phyloP scores from a whole-genome alignment of 2,329 filamentous ascomycete species.

The Ascochyta koolunga region DNA sequence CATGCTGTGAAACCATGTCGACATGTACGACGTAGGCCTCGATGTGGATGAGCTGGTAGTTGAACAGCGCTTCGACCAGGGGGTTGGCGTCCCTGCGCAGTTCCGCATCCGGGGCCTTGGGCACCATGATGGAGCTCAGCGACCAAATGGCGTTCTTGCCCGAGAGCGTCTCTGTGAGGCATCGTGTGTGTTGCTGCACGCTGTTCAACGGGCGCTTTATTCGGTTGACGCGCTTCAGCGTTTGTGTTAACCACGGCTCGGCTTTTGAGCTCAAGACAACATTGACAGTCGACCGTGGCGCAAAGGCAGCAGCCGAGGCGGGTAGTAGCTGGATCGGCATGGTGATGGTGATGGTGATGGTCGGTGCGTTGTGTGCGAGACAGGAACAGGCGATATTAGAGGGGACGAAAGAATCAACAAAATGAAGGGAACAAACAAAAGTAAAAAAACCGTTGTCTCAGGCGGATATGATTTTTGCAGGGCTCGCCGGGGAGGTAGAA shows the following conservation, averaged over 20 bases:
- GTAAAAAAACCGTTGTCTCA: slow-evolving; percentile 46
- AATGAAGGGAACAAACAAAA: slow-evolving; percentile 32
- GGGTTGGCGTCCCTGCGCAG: slow-evolving; percentile 82
- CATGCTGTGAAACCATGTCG: slow-evolving; percentile 97
- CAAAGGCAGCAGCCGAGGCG: slow-evolving; percentile 94
- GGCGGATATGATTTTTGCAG: slow-evolving; percentile 45
- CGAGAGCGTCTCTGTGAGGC: slow-evolving; percentile 91
- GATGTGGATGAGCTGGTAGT: slow-evolving; percentile 90
- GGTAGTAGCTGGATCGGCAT: slow-evolving; percentile 96
- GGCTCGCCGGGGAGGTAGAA: slow-evolving; percentile 40
- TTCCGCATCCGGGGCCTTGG: slow-evolving; percentile 85
- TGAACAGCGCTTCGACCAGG: slow-evolving; percentile 84
- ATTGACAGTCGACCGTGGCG: slow-evolving; percentile 90
- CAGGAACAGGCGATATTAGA: slow-evolving; percentile 43
- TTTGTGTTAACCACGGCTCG: slow-evolving; percentile 95
- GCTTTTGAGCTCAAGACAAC: slow-evolving; percentile 91
- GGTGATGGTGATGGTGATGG: slow-evolving; percentile 31
- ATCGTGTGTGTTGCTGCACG: slow-evolving; percentile 92
- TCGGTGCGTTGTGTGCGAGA: slow-evolving; percentile 36
- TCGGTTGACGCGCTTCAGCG: slow-evolving; percentile 93
- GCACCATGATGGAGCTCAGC: slow-evolving; percentile 87
- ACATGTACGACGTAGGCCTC: slow-evolving; percentile 99
- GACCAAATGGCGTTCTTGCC: slow-evolving; percentile 93
- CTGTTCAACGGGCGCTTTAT: slow-evolving; percentile 98
- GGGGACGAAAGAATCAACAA: slow-evolving; percentile 45